Percentiles rank a stretch among this genome's conserved stretches.
These are phyloP conservation scores for Fusarium sp. DNA, from an alignment of 2,329 filamentous ascomycete genomes.

Conservation along the genomic window DNA sequence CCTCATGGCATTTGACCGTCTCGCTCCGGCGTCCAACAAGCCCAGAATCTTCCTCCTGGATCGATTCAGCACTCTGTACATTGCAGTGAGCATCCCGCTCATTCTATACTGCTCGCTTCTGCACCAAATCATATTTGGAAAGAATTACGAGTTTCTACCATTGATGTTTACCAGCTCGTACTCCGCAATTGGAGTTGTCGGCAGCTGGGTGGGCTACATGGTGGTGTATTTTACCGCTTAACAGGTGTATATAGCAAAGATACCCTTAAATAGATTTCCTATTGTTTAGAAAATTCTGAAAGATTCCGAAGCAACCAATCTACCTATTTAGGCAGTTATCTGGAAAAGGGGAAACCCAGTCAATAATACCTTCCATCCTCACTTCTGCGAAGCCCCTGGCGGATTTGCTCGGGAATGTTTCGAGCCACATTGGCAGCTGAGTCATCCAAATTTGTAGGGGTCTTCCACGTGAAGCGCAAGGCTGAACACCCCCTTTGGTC, in stretches of 20 bases:
- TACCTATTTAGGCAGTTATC: background rate
- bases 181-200: slow-evolving; percentile 91
- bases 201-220: slow-evolving; percentile 94
- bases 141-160: slow-evolving; percentile 87
- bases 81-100: slow-evolving; percentile 87
- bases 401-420: slow-evolving; percentile 10
- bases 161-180: slow-evolving; percentile 98
- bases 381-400: background rate
- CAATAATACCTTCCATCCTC: background rate
- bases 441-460: slow-evolving; percentile 43
- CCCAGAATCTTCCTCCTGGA: slow-evolving; percentile 91
- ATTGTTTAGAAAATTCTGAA: background rate
- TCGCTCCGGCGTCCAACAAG: slow-evolving; percentile 85
- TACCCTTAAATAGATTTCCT: slow-evolving; percentile 41
- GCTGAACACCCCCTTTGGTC: slow-evolving; percentile 40
- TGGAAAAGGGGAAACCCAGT: background rate
- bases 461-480: slow-evolving; percentile 48
- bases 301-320: background rate
- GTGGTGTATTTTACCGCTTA: slow-evolving; percentile 84
- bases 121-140: slow-evolving; percentile 86
- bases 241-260: slow-evolving; percentile 29
- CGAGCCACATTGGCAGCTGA: slow-evolving; percentile 31
- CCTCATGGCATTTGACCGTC: slow-evolving; percentile 84
- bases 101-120: slow-evolving; percentile 89
- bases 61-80: slow-evolving; percentile 90